phyloP scores from a whole-genome alignment of 2,329 filamentous ascomycete genomes.

The Pseudogymnoascus sp. region DNA sequence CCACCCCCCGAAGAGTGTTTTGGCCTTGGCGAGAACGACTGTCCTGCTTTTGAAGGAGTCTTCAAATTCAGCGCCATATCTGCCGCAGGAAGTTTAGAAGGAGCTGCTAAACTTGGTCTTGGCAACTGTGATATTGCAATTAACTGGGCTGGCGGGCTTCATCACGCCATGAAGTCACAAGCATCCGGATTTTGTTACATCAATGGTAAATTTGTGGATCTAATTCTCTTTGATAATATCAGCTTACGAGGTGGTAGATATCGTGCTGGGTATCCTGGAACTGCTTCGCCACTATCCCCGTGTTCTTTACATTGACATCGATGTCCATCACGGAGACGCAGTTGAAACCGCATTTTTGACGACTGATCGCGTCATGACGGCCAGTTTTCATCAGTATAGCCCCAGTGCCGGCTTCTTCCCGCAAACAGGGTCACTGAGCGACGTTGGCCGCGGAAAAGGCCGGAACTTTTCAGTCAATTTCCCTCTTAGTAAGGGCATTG shows the following conservation, averaged over 20 bases:
- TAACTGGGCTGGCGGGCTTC: constrained; percentile 95
- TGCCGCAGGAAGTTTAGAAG: constrained; percentile 87
- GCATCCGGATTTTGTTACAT: constrained; percentile 98
- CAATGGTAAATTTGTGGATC: constrained; percentile 57
- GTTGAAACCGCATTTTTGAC: constrained; percentile 92
- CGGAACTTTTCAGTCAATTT: constrained; percentile 90
- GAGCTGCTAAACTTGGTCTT: constrained; percentile 79
- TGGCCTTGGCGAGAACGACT: constrained; percentile 93
- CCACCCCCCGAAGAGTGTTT: constrained; percentile 80
- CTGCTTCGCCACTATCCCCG: constrained; percentile 83
- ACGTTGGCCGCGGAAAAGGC: constrained; percentile 78
- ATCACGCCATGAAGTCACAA: constrained; percentile 95
- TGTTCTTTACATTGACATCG: constrained; percentile 96
- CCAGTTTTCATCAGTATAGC: constrained; percentile 94
- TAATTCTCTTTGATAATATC: constrained; percentile 27
- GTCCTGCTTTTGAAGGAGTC: constrained; percentile 94
- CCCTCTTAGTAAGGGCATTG: constrained; percentile 83
- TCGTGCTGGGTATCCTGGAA: constrained; percentile 90
- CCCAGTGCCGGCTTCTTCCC: constrained; percentile 66
- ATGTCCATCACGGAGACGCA: constrained; percentile 88
- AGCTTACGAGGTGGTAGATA: constrained; percentile 54
- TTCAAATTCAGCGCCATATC: constrained; percentile 95
- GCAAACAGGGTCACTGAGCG: constrained; percentile 77
- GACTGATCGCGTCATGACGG: constrained; percentile 84
- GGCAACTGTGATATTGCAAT: constrained; percentile 93